Base-by-base conservation (phyloP, 257 asterid species). In the Nicotiana noctiflora region DNA sequence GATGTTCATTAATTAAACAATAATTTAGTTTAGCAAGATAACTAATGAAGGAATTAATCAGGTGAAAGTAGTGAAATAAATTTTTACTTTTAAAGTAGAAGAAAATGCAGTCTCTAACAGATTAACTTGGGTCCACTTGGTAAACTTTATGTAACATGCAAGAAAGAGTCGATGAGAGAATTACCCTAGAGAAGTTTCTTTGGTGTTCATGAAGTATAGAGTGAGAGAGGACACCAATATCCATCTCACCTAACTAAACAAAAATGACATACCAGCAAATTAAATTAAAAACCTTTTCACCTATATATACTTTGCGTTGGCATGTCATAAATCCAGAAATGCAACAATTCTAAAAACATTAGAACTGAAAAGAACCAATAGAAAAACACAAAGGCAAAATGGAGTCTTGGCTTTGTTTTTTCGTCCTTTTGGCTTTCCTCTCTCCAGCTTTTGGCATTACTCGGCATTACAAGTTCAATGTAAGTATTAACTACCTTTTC, bases 401-500 rank as follows among this genome's bases (percentile, higher is more conserved):
- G 97, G 89, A 21, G 79, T 55, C 74, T 23, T 81, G 85, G 89
- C 75, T 85, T 83, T 89, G 90, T 2, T 81, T 77, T 57, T 76
- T 90, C 68, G 65, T 91, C 82, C 72, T 94, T 79, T 84, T 89
- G 31, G 77, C 90, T 57, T 80, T 51, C 51, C 21, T 89, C 6
- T 21, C 79, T 67, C 93, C 93, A 0, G 79, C 83, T 31, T 5
- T 87, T 6, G 92, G 88, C 78, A 82, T 84, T 34, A 92, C 93
- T 86, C 98, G 98, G 15, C 92, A 83, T 68, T 94, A 93, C 89
- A 93, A 89, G 82, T 93, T 94, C 82, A 91, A 94, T 60, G 98
- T 93, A 86, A 93, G 98, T 85, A 57, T 8, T 40, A 15, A 0
- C 1, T 23, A 10, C n/a, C 0, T 8, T 67, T 37, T 67, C 31